Evolutionary conservation across 2,329 filamentous ascomycete species (phyloP).

Genomic region (Cladorrhinum sp.): DNA sequence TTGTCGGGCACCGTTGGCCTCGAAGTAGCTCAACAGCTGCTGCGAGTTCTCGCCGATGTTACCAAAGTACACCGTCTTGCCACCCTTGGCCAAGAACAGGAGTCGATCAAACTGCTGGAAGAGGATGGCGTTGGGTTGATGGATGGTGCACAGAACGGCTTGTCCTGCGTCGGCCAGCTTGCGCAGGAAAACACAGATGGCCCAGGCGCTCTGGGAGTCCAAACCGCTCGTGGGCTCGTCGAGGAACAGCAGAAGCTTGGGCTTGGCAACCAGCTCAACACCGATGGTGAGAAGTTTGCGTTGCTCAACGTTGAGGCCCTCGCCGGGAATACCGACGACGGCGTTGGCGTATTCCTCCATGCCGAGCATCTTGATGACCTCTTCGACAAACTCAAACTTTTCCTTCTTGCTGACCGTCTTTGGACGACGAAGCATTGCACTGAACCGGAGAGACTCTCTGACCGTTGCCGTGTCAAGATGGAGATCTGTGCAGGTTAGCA

Average conservation of each 20-base stretch:
- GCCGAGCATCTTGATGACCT: slow-evolving; percentile 63
- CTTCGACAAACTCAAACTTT: slow-evolving; percentile 60
- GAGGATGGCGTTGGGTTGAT: slow-evolving; percentile 46
- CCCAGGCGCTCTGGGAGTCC: slow-evolving; percentile 71
- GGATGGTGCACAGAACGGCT: slow-evolving; percentile 50
- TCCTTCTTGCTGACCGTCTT: slow-evolving; percentile 50
- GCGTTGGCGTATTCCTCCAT: slow-evolving; percentile 66
- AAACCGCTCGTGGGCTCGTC: slow-evolving; percentile 74
- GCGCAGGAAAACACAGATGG: slow-evolving; percentile 65
- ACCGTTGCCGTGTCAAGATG: slow-evolving; percentile 55
- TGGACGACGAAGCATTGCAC: slow-evolving; percentile 57
- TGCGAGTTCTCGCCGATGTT: slow-evolving; percentile 59
- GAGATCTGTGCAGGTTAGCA: slow-evolving; percentile 42
- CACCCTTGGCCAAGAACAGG: slow-evolving; percentile 60
- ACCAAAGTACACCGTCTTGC: slow-evolving; percentile 67
- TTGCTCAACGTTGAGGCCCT: slow-evolving; percentile 58
- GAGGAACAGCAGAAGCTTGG: slow-evolving; percentile 59
- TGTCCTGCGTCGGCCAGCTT: slow-evolving; percentile 56
- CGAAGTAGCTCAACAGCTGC: slow-evolving; percentile 58
- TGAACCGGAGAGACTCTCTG: slow-evolving; percentile 53
- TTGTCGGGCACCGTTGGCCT: slow-evolving; percentile 54
- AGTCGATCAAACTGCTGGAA: slow-evolving; percentile 55
- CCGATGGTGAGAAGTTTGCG: slow-evolving; percentile 61
- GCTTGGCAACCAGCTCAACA: slow-evolving; percentile 56
- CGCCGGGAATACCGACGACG: slow-evolving; percentile 60